Evolutionary conservation across 305 asterid species (phyloP).

Genomic region (Fraxinus latifolia): DNA sequence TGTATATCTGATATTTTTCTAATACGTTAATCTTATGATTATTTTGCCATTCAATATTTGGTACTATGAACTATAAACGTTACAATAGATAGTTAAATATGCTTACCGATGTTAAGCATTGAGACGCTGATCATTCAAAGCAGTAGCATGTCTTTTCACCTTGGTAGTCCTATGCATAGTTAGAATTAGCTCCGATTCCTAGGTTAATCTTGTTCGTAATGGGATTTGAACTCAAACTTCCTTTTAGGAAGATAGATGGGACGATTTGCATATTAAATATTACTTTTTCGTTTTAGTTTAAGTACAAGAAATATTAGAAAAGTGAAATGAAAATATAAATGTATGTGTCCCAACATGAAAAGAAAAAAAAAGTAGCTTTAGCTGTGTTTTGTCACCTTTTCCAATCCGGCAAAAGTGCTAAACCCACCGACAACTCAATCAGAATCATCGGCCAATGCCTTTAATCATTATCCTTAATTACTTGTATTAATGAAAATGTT

Average conservation of each 20-base stretch:
- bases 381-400: constrained; percentile 30
- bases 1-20: neutral
- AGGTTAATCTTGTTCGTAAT: neutral
- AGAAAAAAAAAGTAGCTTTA: neutral
- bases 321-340: neutral
- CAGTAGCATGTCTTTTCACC: neutral
- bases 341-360: neutral
- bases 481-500: neutral
- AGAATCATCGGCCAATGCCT: neutral
- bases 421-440: constrained; percentile 34
- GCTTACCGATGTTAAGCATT: neutral
- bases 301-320: neutral
- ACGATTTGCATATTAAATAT: neutral
- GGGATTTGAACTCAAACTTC: neutral
- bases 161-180: too few species aligned
- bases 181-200: too few species aligned
- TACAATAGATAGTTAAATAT: neutral
- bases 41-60: neutral
- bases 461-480: constrained; percentile 16
- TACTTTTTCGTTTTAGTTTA: neutral
- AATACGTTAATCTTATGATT: neutral
- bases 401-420: constrained; percentile 31
- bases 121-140: neutral
- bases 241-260: neutral
- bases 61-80: neutral